Evolutionary conservation across 2,329 filamentous ascomycete species (phyloP).

Genomic region (Amesomyces nigricolor): DNA sequence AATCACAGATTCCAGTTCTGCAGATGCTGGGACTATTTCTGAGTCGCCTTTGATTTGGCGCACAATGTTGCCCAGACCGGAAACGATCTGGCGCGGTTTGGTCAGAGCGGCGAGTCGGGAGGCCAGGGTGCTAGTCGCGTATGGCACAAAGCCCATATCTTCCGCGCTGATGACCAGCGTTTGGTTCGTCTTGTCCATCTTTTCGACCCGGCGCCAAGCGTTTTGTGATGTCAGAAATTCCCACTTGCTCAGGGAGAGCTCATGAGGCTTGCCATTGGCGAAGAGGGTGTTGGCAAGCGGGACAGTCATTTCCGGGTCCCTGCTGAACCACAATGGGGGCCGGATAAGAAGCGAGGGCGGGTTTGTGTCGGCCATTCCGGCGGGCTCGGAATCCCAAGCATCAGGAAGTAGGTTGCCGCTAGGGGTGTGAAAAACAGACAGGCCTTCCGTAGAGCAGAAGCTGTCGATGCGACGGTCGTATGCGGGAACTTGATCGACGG

Average conservation of each 20-base stretch:
- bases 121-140: not conserved
- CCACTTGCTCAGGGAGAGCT: conserved; percentile 46
- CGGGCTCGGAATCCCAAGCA: conserved; percentile 34
- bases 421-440: conserved; percentile 48
- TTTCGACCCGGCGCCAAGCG: conserved; percentile 29
- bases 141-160: not conserved
- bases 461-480: conserved; percentile 31
- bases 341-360: conserved; percentile 34
- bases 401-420: conserved; percentile 39
- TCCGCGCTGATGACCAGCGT: conserved; percentile 10
- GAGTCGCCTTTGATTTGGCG: conserved; percentile 52
- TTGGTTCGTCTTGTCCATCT: conserved; percentile 39
- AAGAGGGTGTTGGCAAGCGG: conserved; percentile 77
- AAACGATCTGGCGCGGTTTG: conserved; percentile 53
- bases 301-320: conserved; percentile 41
- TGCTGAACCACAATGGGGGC: conserved; percentile 20
- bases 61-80: conserved; percentile 74
- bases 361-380: not conserved
- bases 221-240: too few species aligned
- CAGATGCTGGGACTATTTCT: conserved; percentile 55
- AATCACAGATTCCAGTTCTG: conserved; percentile 63
- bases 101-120: conserved; percentile 59
- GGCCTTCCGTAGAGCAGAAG: conserved; percentile 28
- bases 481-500: conserved; percentile 49
- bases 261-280: conserved; percentile 59